Base-by-base conservation (phyloP, 805 yeast species). In the Saccharomycopsis sp. region DNA sequence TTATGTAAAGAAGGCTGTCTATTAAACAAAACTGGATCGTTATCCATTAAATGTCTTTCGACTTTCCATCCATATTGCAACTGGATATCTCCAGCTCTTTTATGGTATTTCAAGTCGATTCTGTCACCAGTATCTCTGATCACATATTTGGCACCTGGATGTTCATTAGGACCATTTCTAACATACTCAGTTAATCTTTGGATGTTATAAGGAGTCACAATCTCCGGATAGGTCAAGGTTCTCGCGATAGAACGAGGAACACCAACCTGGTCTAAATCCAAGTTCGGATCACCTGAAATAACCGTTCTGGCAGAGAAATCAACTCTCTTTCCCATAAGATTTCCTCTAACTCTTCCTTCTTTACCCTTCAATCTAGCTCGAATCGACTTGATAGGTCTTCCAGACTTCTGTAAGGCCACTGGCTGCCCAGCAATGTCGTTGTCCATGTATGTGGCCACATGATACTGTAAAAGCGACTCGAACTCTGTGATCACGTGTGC, bases 361-460 rank as follows among this genome's bases (percentile, higher is more conserved):
- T 94, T 94, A 78, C 99, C 99, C 86, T 94, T 94, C 67, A 94
- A 80, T 78, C 99, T 92, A n/a, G 99, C 98, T 76, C 99, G 86
- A 67, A 94, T 94, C 52, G 97, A 90, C 72, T 94, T 94, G 65
- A 94, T 96, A 1, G 99, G 99, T 75, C 99, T 87, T 59, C 99
- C 99, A 59, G 97, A 89, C 74, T 94, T 94, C 71, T 94, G 99
- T 63, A 94, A 80, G 38, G 99, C 99, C 73, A 93, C 99, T 0
- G 99, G 99, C 76, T 94, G 99, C 63, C 99, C 99, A 14, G 99
- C 99, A 73, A 94, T 94, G 75, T 94, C 98, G 72, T 94, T 94
- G 75, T 94, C 99, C 99, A 94, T 94, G 71, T 94, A 94, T 0
- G 99, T 94, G 5, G 99, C 99, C 56, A 94, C 97, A 68, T 94